A percentile compares a stretch with the other conserved stretches of the same genome.
Evolutionary conservation across 306 rosid genomes (phyloP).

Genomic region (Lablab purpureus): DNA sequence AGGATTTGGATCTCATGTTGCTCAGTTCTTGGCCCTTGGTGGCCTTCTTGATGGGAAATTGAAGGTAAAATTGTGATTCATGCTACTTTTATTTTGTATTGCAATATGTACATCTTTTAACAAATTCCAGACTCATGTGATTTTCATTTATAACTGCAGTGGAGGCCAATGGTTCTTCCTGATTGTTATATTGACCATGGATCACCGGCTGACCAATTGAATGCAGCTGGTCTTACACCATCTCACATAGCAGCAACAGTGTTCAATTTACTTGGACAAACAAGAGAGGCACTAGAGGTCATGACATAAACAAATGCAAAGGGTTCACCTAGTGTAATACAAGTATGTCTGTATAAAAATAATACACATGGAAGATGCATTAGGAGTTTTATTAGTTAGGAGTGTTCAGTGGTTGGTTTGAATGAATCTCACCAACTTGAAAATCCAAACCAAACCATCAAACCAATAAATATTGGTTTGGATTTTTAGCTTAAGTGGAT

Average conservation of each 20-base stretch:
- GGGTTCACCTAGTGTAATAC: not conserved
- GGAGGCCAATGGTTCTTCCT: conserved; percentile 94
- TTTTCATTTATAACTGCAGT: conserved; percentile 59
- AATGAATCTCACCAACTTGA: too few species aligned
- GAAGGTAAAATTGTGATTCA: conserved; percentile 55
- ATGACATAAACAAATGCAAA: conserved; percentile 45
- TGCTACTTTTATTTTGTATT: not conserved
- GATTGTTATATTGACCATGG: conserved; percentile 84
- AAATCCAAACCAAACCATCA: too few species aligned
- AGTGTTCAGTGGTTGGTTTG: too few species aligned
- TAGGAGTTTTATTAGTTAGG: too few species aligned
- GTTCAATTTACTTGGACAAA: conserved; percentile 79
- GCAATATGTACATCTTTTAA: not conserved
- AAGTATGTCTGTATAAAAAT: conserved; percentile 8
- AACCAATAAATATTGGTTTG: too few species aligned
- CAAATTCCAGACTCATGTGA: conserved; percentile 18
- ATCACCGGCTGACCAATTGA: conserved; percentile 71
- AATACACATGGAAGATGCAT: conserved; percentile 9
- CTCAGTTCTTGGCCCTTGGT: conserved; percentile 87
- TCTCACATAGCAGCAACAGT: conserved; percentile 88
- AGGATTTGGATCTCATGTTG: conserved; percentile 96
- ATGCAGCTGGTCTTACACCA: conserved; percentile 76
- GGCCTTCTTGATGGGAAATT: conserved; percentile 88
- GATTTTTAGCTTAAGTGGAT: too few species aligned
- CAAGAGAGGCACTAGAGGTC: conserved; percentile 78